phyloP scores from a whole-genome alignment of 2,329 filamentous ascomycete species.

The Cercospora sp. region DNA sequence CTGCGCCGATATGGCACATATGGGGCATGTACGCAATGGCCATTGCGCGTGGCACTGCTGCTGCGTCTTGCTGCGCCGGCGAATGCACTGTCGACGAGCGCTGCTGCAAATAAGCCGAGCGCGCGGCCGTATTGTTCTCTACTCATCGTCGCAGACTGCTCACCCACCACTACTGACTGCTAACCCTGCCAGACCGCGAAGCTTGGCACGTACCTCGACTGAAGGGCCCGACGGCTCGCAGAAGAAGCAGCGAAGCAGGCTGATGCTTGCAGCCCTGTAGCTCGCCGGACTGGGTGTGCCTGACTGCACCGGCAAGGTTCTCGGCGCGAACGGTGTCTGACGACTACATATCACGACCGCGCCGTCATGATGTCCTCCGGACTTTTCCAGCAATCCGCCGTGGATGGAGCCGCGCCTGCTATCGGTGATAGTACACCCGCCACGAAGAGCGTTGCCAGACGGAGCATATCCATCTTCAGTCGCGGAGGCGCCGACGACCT shows the following conservation, averaged over 20 bases:
- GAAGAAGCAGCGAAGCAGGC: background rate
- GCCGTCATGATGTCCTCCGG: background rate
- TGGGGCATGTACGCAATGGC: background rate
- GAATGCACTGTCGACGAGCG: background rate
- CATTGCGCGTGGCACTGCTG: background rate
- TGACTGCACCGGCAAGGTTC: background rate
- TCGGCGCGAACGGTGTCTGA: background rate
- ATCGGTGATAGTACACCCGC: background rate
- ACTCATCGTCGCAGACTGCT: background rate
- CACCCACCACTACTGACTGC: background rate
- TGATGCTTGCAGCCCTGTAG: conserved; percentile 2
- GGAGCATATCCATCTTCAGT: conserved; percentile 42
- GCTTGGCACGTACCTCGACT: background rate
- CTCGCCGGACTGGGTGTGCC: background rate
- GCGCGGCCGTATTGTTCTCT: background rate
- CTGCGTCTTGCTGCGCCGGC: background rate
- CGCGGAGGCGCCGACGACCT: conserved; percentile 36
- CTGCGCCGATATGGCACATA: background rate
- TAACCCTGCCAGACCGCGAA: background rate
- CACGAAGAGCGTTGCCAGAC: conserved; percentile 21
- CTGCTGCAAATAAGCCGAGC: background rate
- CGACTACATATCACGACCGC: background rate
- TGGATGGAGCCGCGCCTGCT: background rate
- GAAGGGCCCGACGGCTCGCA: background rate
- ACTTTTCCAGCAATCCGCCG: background rate